These are phyloP conservation scores for Ulota crispa DNA, from an alignment of 225 moss, liverwort and hornwort genomes.

Conservation along the genomic window DNA sequence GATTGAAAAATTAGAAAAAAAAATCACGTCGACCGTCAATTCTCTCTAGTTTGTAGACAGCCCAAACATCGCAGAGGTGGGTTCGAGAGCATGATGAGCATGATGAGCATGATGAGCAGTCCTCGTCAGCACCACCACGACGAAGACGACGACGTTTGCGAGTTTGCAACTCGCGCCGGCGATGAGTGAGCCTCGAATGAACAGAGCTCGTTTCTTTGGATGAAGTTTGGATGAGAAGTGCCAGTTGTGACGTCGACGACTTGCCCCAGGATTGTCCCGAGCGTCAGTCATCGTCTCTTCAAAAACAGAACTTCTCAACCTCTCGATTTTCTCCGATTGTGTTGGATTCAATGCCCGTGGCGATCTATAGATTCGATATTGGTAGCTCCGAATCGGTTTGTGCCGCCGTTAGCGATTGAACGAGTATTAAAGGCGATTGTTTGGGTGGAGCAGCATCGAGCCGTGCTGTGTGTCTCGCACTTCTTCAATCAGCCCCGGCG, in stretches of 20 bases:
- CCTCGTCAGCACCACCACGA: slow-evolving; percentile 30
- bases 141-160: neutral
- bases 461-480: neutral
- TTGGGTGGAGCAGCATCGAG: neutral
- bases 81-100: neutral
- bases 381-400: neutral
- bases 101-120: neutral
- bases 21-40: neutral
- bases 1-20: neutral
- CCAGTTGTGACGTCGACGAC: neutral
- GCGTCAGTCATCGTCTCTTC: neutral
- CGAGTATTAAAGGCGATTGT: neutral
- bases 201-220: neutral
- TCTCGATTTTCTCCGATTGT: neutral
- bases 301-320: neutral
- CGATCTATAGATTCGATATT: neutral
- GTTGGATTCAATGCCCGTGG: neutral
- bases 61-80: neutral
- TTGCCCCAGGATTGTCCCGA: neutral
- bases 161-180: neutral
- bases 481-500: neutral
- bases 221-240: slow-evolving; percentile 19
- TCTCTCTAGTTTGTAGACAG: neutral
- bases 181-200: neutral
- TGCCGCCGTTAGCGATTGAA: neutral